A percentile compares a stretch with the other conserved stretches of the same genome.
Evolutionary conservation across 2,329 filamentous ascomycete species (phyloP).

Genomic region (Fusarium acutatum): DNA sequence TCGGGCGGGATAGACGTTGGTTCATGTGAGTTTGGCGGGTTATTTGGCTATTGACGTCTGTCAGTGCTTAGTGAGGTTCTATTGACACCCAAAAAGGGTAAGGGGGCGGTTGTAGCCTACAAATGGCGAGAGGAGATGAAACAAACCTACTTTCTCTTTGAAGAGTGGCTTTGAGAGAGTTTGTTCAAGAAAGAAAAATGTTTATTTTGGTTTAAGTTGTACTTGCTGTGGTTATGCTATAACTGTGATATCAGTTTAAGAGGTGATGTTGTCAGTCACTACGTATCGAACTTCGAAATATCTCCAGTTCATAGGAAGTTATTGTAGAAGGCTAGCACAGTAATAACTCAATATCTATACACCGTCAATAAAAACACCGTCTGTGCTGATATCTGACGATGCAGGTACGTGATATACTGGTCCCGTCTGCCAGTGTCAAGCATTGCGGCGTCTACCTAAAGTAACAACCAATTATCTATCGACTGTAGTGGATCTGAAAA

Average conservation of each 20-base stretch:
- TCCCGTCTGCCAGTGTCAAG: conserved; percentile 12
- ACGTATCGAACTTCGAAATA: not conserved
- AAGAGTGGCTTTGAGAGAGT: not conserved
- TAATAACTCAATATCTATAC: accelerated
- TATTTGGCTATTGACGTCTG: conserved; percentile 13
- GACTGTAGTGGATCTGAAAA: not conserved
- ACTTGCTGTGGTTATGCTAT: not conserved
- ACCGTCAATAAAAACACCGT: not conserved
- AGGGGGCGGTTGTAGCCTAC: conserved; percentile 4
- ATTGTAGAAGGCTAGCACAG: accelerated
- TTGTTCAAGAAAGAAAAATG: not conserved
- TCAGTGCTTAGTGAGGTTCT: conserved; percentile 36
- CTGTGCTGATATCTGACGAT: not conserved
- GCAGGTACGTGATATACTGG: not conserved
- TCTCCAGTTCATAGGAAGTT: not conserved
- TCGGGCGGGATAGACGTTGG: not conserved
- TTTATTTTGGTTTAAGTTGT: not conserved
- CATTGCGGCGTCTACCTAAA: not conserved
- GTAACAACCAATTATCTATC: not conserved
- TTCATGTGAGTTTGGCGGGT: not conserved
- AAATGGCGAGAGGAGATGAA: conserved; percentile 7
- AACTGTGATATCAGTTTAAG: not conserved
- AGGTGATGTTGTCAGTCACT: not conserved
- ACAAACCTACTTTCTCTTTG: not conserved
- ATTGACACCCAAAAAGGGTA: conserved; percentile 40